phyloP scores from a whole-genome alignment of 306 rosid genomes.

The Castanopsis chinensis region DNA sequence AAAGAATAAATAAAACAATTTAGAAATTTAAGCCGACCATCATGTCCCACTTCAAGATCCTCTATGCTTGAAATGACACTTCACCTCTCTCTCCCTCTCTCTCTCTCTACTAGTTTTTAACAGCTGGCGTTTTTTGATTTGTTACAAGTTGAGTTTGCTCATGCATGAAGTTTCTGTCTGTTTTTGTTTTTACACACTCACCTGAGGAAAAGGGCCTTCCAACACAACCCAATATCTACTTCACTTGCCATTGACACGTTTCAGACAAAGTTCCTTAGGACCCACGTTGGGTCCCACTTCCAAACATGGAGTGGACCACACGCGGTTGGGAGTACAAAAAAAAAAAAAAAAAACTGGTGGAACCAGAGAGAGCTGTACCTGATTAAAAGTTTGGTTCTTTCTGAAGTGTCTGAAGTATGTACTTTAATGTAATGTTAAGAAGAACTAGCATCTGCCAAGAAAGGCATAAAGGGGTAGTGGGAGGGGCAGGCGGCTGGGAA shows the following conservation, averaged over 20 bases:
- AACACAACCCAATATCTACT: not conserved
- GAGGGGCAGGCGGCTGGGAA: not conserved
- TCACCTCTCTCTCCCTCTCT: conserved; percentile 30
- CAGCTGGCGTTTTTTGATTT: not conserved
- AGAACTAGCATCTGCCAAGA: conserved; percentile 6
- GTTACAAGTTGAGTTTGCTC: not conserved
- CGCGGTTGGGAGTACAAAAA: not conserved
- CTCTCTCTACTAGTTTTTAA: not conserved
- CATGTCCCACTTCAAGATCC: conserved; percentile 10
- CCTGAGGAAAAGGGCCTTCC: not conserved
- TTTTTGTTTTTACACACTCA: too few relatives aligned
- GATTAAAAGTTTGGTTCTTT: not conserved
- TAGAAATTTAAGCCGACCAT: not conserved
- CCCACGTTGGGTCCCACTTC: not conserved
- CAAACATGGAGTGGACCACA: not conserved
- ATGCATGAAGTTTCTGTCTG: not conserved
- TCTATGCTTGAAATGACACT: conserved; percentile 34
- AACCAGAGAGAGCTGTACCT: not conserved
- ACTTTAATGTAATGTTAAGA: too few relatives aligned
- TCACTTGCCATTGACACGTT: conserved; percentile 16
- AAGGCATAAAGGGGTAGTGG: conserved; percentile 20
- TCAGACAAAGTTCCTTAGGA: not conserved
- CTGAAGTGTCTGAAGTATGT: too few relatives aligned
- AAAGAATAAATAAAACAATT: not conserved
- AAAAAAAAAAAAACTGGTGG: too few relatives aligned